A percentile compares a stretch with the other conserved stretches of the same genome.
Evolutionary conservation across 306 rosid genomes (phyloP).

Genomic region (Sindora glabra): DNA sequence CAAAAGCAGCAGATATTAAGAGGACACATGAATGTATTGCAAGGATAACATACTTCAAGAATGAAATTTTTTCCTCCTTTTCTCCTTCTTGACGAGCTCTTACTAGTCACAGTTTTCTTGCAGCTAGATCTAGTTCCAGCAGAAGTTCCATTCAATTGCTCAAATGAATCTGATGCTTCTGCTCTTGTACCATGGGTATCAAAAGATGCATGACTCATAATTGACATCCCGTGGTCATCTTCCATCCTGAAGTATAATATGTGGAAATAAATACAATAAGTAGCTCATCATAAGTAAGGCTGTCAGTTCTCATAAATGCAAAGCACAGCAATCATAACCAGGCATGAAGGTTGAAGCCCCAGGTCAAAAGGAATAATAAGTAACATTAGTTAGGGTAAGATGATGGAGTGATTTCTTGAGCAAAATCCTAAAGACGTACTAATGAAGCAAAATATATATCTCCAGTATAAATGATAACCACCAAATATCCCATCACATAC

Average conservation of each 20-base stretch:
- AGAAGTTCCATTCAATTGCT: background rate
- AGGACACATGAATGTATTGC: slow-evolving; percentile 10
- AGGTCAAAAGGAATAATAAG: background rate
- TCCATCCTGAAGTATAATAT: slow-evolving; percentile 11
- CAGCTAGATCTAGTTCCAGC: background rate
- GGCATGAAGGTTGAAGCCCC: background rate
- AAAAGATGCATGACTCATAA: background rate
- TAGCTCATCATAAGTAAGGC: background rate
- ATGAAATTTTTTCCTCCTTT: background rate
- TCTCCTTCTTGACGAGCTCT: slow-evolving; percentile 24
- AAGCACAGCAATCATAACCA: background rate
- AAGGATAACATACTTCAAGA: slow-evolving; percentile 23
- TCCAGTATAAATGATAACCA: no score
- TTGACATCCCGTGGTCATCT: slow-evolving; percentile 7
- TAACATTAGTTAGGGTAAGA: no score
- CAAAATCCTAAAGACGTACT: no score
- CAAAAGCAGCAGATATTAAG: background rate
- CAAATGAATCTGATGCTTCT: background rate
- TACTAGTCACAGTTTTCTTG: background rate
- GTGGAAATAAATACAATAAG: background rate
- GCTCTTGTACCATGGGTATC: background rate
- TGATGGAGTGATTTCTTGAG: no score
- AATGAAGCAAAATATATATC: no score
- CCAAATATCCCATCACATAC: background rate
- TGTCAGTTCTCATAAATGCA: background rate